phyloP scores from a whole-genome alignment of 106 monocot genomes.

The Acorus calamus region DNA sequence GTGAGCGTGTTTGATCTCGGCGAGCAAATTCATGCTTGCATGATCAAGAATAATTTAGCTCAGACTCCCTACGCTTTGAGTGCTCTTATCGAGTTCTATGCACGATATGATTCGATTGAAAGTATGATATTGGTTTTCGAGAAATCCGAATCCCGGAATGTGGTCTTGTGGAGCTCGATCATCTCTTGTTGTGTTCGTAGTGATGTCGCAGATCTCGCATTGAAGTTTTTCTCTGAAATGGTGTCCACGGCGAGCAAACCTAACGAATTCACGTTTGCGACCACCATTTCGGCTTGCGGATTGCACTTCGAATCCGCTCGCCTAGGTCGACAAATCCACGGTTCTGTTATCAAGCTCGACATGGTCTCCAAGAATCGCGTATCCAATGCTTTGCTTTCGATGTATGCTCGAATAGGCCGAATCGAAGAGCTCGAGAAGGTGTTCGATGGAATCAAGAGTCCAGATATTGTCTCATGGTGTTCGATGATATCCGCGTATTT shows the following conservation, averaged over 20 bases:
- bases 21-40: conserved; percentile 67
- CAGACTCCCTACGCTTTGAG: conserved; percentile 29
- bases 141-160: conserved; percentile 28
- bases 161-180: conserved; percentile 73
- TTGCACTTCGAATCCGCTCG: not conserved
- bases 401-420: conserved; percentile 44
- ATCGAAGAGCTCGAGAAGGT: conserved; percentile 35
- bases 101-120: conserved; percentile 22
- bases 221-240: conserved; percentile 36
- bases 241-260: conserved; percentile 26
- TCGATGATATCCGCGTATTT: conserved; percentile 55
- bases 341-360: conserved; percentile 37
- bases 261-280: conserved; percentile 58
- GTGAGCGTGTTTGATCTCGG: conserved; percentile 42
- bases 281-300: conserved; percentile 40
- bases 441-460: conserved; percentile 23
- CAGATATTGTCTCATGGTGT: conserved; percentile 53
- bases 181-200: conserved; percentile 39
- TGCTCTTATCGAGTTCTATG: conserved; percentile 64
- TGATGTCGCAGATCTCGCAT: conserved; percentile 31
- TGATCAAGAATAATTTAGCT: conserved; percentile 44
- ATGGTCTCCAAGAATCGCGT: conserved; percentile 27
- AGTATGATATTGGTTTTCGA: conserved; percentile 32
- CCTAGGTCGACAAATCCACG: conserved; percentile 47
- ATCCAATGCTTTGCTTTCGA: conserved; percentile 49